Evolutionary conservation across 805 yeast genomes (phyloP), one percentile per base, ranked within the genome.

Genomic region (Grigorovia yakushimaensis): DNA sequence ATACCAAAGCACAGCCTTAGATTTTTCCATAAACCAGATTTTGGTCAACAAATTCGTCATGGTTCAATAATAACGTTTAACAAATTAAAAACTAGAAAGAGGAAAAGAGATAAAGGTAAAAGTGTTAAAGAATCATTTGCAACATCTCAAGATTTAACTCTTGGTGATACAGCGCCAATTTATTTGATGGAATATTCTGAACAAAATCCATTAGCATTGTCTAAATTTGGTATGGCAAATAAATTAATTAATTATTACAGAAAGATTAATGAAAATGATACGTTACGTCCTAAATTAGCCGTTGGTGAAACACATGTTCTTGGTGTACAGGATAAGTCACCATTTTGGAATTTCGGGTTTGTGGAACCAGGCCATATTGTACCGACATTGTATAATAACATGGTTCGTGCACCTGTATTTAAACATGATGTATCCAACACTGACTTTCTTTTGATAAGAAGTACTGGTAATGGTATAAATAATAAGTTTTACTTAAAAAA

Each of bases 301-400:
- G 74, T 88, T 39, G 98, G 98, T 41, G 98, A 93, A 62, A 93
- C 98, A 0, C 93, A 86, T 66, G 96, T 93, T 2, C 71, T 93
- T 36, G 97, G 96, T n/a, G 86, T 87, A 1, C 96, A 89, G 61
- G 98, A 93, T 66, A 76, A 94, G 57, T 86, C 96, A 7, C 97
- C 98, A 11, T 93, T 93, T 62, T 93, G 98, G 98, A 93, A 89
- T 64, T 93, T 88, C 69, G 98, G 98, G 1, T 86, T 84, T 68
- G 98, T 93, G 7, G 96, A 88, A 42, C 86, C 88, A 2, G 98
- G 98, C 2, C 87, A 84, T 56, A 79, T 88, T 47, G 96, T 89
- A 2, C 98, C 98, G 1, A 86, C 98, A 0, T 68, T 91, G 42
- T 93, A 93, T 68, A 93, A 91, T 62, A 84, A 88, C 57, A 82